These are phyloP conservation scores for Jamesozyma rosinii DNA, from an alignment of 805 yeast genomes.

Conservation along the genomic window DNA sequence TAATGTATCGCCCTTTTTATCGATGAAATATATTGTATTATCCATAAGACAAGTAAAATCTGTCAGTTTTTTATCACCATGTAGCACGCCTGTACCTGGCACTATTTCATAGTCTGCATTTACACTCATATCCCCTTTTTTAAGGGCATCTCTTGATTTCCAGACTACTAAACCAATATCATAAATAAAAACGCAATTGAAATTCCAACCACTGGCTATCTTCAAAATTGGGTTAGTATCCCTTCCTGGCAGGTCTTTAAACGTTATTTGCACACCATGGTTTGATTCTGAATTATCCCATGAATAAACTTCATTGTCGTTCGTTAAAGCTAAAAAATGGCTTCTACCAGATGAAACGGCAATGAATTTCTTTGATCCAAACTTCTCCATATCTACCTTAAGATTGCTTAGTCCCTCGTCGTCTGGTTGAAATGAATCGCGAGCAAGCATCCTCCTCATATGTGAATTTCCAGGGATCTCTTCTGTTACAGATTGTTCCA, in stretches of 20 bases:
- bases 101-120: slow-evolving; percentile 36
- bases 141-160: slow-evolving; percentile 33
- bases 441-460: slow-evolving; percentile 24
- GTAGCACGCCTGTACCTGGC: slow-evolving; percentile 32
- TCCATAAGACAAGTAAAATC: slow-evolving; percentile 47
- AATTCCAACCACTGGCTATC: slow-evolving; percentile 61
- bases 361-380: slow-evolving; percentile 31
- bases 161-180: slow-evolving; percentile 51
- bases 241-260: slow-evolving; percentile 25
- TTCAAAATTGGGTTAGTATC: slow-evolving; percentile 33
- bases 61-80: slow-evolving; percentile 32
- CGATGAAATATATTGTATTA: slow-evolving; percentile 43
- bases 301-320: slow-evolving; percentile 40
- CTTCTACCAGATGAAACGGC: slow-evolving; percentile 54
- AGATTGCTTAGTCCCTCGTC: slow-evolving; percentile 3
- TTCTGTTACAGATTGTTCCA: slow-evolving; percentile 16
- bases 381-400: slow-evolving; percentile 11
- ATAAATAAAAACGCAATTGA: slow-evolving; percentile 41
- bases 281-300: slow-evolving; percentile 46
- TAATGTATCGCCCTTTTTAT: slow-evolving; percentile 35
- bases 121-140: slow-evolving; percentile 25
- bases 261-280: slow-evolving; percentile 38
- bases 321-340: slow-evolving; percentile 54
- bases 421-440: slow-evolving; percentile 21
- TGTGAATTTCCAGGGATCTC: slow-evolving; percentile 21